Evolutionary conservation across 2,329 filamentous ascomycete genomes (phyloP), one percentile per base, ranked within the genome.

Genomic region (Ophiostoma himal-ulmi): DNA sequence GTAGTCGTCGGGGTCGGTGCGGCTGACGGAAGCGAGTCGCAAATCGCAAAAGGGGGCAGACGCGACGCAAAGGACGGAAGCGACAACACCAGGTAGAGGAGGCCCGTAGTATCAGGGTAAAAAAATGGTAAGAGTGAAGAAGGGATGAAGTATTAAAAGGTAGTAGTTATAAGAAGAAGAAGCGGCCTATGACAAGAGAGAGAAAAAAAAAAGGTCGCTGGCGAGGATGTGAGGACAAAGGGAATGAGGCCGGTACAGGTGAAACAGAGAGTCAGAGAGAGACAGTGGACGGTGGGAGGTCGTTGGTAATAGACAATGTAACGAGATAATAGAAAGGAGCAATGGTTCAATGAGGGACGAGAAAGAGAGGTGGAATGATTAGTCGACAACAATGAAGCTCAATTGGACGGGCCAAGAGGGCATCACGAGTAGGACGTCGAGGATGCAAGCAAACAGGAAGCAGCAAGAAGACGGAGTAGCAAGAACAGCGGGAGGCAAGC

Each of bases 391-490:
- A 67, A 26, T 14, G 62, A 69, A 64, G 65, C 66, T 69, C 70
- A 44, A 70, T 67, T 65, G 68, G 67, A 30, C 37, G 26, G 67
- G 48, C 69, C 62, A 67, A 26, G 60, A 48, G 11, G 39, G 60
- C 54, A 69, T 72, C 70, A 41, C 71, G 60, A 70, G 57, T 67
- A 70, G 41, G 52, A 72, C 68, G 37, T 68, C 52, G 66, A 39
- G 11, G 39, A 70, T 67, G 65, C 65, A 39, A 34, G 65, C 65
- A 44, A 65, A 62, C 57, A 20, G 65, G 39, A 48, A 48, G n/a
- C 39, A 71, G 41, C 66, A 39, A 30, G 70, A 48, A 5, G 44
- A 48, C n/a, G 17, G 44, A 69, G 71, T 71, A 67, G 22, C 22
- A 68, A 70, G 68, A 68, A 68, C 52, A 72, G 70, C 54, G 70